Evolutionary conservation across 148 eudicot species (phyloP).

Genomic region (Rhododendron kiyosumense): DNA sequence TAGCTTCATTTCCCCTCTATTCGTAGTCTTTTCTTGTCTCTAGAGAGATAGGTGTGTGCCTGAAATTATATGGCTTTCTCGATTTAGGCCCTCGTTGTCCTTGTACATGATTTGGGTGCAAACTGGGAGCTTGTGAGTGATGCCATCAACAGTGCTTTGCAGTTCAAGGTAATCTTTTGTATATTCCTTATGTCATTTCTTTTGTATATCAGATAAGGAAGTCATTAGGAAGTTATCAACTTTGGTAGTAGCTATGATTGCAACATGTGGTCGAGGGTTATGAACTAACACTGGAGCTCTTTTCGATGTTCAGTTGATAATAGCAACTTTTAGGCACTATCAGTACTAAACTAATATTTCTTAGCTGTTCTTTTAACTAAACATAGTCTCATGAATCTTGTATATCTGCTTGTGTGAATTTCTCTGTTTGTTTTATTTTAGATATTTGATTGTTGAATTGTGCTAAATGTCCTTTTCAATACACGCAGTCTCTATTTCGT

Average conservation of each 20-base stretch:
- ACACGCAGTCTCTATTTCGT: slow-evolving; percentile 69
- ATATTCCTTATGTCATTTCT: too few species aligned
- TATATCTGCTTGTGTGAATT: background rate
- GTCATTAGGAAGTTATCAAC: background rate
- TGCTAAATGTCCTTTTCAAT: background rate
- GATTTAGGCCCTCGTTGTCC: slow-evolving; percentile 89
- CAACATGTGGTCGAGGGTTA: background rate
- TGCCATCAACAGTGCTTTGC: slow-evolving; percentile 82
- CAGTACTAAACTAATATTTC: background rate
- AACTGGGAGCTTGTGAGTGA: slow-evolving; percentile 99
- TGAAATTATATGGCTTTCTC: slow-evolving; percentile 17
- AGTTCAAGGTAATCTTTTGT: slow-evolving; percentile 54
- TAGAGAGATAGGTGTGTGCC: slow-evolving; percentile 4
- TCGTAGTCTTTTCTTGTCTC: background rate
- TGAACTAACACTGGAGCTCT: background rate
- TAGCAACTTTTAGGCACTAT: background rate
- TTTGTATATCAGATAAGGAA: background rate
- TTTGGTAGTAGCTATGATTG: background rate
- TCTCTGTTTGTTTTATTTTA: background rate
- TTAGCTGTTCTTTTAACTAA: background rate
- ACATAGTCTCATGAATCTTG: background rate
- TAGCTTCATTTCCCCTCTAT: background rate
- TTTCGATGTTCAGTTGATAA: background rate
- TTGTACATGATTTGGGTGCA: slow-evolving; percentile 98
- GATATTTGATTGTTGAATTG: background rate